phyloP scores from a whole-genome alignment of 805 yeast genomes.

The Lachancea waltii region DNA sequence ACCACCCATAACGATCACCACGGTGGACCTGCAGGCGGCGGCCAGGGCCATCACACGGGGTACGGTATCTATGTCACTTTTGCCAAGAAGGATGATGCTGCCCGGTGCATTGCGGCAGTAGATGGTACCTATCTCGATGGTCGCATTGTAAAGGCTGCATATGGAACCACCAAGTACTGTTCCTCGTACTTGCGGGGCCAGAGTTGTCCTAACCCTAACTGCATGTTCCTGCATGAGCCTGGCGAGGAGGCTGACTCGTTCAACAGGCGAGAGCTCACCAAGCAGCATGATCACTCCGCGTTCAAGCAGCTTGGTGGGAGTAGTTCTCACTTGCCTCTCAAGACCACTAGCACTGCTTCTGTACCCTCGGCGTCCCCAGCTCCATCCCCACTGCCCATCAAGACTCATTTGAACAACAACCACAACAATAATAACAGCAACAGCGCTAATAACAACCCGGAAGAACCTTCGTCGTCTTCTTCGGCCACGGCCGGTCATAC shows the following conservation, averaged over 20 bases:
- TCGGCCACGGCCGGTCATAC: conserved; percentile 15
- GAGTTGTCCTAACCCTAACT: conserved; percentile 95
- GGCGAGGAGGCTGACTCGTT: conserved; percentile 99
- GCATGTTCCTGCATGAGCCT: conserved; percentile 98
- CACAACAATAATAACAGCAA: too few species aligned
- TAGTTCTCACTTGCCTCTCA: background rate
- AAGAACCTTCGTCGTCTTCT: conserved; percentile 9
- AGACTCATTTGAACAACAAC: conserved; percentile 25
- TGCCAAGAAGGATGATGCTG: conserved; percentile 90
- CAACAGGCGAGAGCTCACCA: conserved; percentile 50
- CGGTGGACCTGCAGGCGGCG: conserved; percentile 11
- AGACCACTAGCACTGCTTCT: background rate
- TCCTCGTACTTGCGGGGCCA: conserved; percentile 93
- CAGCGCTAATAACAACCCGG: too few species aligned
- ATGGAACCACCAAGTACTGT: conserved; percentile 97
- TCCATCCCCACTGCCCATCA: conserved; percentile 28
- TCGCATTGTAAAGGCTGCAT: conserved; percentile 83
- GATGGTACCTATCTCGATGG: conserved; percentile 93
- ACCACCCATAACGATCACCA: conserved; percentile 37
- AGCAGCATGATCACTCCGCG: conserved; percentile 23
- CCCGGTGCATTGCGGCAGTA: conserved; percentile 83
- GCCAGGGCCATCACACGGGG: conserved; percentile 46
- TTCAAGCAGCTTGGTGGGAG: conserved; percentile 2
- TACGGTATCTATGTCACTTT: conserved; percentile 95
- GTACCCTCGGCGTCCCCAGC: conserved; percentile 10